These are phyloP conservation scores for Colletotrichum sp. DNA, from an alignment of 2,329 filamentous ascomycete species.

Conservation along the genomic window DNA sequence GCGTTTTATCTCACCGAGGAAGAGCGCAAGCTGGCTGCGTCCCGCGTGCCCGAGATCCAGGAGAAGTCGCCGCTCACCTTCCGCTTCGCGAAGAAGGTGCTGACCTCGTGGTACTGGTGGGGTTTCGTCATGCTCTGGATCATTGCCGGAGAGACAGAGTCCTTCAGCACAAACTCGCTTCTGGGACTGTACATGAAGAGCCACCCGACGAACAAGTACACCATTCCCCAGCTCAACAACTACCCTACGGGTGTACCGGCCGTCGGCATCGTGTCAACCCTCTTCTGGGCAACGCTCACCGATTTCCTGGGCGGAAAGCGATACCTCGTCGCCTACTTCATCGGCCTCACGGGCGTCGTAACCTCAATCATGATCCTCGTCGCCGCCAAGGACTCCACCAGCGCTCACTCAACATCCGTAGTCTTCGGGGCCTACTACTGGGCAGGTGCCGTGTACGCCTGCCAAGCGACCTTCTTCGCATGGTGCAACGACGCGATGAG, in stretches of 20 bases:
- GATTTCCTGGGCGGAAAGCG: constrained; percentile 68
- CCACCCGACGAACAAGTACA: constrained; percentile 47
- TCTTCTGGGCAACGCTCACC: constrained; percentile 74
- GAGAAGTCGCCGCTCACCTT: constrained; percentile 50
- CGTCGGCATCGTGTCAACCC: constrained; percentile 62
- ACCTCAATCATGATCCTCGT: constrained; percentile 68
- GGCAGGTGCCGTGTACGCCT: constrained; percentile 73
- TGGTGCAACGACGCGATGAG: constrained; percentile 77
- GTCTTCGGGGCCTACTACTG: constrained; percentile 73
- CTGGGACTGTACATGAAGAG: constrained; percentile 55
- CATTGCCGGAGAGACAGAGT: constrained; percentile 74
- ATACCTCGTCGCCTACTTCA: constrained; percentile 71
- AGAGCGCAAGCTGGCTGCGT: constrained; percentile 44
- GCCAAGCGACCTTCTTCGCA: constrained; percentile 76
- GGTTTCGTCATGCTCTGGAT: constrained; percentile 72
- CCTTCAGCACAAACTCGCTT: constrained; percentile 69
- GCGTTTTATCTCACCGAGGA: constrained; percentile 40
- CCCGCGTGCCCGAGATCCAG: constrained; percentile 42
- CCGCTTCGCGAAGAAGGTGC: constrained; percentile 57
- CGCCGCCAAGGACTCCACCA: constrained; percentile 45
- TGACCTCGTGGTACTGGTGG: constrained; percentile 69
- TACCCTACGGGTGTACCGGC: constrained; percentile 63
- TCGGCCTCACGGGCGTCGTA: constrained; percentile 66
- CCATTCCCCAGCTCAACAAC: constrained; percentile 57
- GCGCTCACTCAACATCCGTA: constrained; percentile 47